Percentiles rank a stretch among this genome's conserved stretches.
phyloP scores from a whole-genome alignment of 495 filamentous ascomycete genomes.

The Amniculicola lignicola region DNA sequence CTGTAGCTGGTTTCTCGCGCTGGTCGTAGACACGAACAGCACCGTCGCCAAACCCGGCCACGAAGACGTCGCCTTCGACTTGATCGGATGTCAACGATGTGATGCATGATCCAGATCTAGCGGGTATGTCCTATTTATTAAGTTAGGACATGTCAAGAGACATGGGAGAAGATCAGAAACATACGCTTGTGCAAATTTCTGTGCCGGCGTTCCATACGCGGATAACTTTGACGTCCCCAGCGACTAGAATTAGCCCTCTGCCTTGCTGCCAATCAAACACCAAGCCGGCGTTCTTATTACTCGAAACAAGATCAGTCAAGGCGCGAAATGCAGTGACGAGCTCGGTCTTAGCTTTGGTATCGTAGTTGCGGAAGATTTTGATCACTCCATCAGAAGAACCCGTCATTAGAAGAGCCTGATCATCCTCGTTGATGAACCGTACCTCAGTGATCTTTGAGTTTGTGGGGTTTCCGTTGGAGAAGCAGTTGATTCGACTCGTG shows the following conservation, averaged over 20 bases:
- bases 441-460: conserved; percentile 92
- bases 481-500: conserved; percentile 65
- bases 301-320: conserved; percentile 84
- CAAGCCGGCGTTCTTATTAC: conserved; percentile 87
- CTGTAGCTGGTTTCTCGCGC: conserved; percentile 70
- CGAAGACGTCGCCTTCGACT: conserved; percentile 92
- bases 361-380: conserved; percentile 90
- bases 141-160: neutral
- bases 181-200: conserved; percentile 80
- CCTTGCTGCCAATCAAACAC: conserved; percentile 99
- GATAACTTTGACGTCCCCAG: conserved; percentile 93
- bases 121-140: conserved; percentile 71
- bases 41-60: conserved; percentile 96
- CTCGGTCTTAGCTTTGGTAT: conserved; percentile 66
- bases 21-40: conserved; percentile 93
- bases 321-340: conserved; percentile 92
- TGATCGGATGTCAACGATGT: conserved; percentile 95
- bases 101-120: conserved; percentile 91
- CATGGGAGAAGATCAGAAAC: conserved; percentile 11
- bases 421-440: conserved; percentile 96
- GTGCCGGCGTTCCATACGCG: conserved; percentile 91
- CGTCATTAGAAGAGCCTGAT: conserved; percentile 90
- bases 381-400: conserved; percentile 93
- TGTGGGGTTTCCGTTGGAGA: conserved; percentile 88
- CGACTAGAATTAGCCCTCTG: conserved; percentile 88